Conservation (phyloP, 1,284 basidiomycete genomes). For the Mycena sp. region DNA sequence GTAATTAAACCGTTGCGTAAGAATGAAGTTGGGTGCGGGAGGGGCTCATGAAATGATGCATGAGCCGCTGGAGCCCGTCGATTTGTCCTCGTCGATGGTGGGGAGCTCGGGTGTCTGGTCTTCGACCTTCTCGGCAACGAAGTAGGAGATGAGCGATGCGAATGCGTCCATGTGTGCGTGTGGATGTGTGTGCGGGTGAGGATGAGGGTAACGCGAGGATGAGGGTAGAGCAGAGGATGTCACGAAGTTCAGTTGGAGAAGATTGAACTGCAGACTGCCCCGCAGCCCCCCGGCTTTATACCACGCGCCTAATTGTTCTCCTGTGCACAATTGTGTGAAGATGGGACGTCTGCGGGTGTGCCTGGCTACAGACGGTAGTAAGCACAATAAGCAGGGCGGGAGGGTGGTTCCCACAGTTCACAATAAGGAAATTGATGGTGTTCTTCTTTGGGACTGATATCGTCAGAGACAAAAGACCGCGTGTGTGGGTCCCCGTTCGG, state of each 20-base stretch:
- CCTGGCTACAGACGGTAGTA: neutral
- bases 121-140: conserved; percentile 8
- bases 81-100: conserved; percentile 22
- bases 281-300: conserved; percentile 1
- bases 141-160: neutral
- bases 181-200: neutral
- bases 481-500: conserved; percentile 11
- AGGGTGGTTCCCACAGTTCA: neutral
- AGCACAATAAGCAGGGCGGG: conserved; percentile 2
- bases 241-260: neutral
- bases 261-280: neutral
- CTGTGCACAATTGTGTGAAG: neutral
- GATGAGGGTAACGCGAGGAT: conserved; percentile 1
- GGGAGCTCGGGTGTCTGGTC: conserved; percentile 14
- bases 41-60: conserved; percentile 23
- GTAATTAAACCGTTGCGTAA: conserved; percentile 8
- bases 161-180: conserved; percentile 17
- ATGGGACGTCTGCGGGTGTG: neutral
- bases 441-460: neutral
- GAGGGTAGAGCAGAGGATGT: conserved; percentile 6
- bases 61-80: conserved; percentile 14
- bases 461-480: conserved; percentile 16
- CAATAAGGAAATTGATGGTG: conserved; percentile 23
- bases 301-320: conserved; percentile 16
- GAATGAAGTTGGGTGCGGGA: neutral